Conservation (phyloP, 1,284 basidiomycete species). For the Peniophora sp. region DNA sequence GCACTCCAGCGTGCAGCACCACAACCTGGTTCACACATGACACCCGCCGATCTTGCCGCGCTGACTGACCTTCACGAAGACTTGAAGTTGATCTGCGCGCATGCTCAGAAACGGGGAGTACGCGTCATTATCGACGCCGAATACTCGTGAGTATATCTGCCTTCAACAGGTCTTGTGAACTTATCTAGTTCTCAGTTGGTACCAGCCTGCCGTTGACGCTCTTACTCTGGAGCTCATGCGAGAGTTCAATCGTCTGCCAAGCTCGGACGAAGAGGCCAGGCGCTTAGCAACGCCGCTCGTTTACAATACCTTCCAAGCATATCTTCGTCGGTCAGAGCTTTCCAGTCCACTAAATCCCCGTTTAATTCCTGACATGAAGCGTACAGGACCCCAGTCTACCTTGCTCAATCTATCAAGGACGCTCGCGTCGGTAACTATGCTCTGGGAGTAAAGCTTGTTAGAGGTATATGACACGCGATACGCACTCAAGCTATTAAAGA, state of each 20-base stretch:
- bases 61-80: conserved; percentile 55
- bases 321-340: conserved; percentile 55
- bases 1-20: conserved; percentile 23
- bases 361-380: conserved; percentile 4
- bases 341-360: not conserved
- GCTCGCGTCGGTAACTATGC: conserved; percentile 68
- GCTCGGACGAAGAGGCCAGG: conserved; percentile 9
- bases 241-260: conserved; percentile 61
- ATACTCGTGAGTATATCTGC: conserved; percentile 41
- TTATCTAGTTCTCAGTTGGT: conserved; percentile 43
- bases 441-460: conserved; percentile 90
- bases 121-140: conserved; percentile 79
- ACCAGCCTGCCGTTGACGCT: conserved; percentile 79
- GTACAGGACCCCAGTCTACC: conserved; percentile 57
- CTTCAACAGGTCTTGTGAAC: not conserved
- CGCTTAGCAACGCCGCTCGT: conserved; percentile 49
- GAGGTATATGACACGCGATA: conserved; percentile 80
- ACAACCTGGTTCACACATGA: conserved; percentile 24
- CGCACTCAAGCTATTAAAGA: too few relatives aligned
- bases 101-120: conserved; percentile 52
- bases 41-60: conserved; percentile 45
- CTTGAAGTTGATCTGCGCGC: conserved; percentile 50
- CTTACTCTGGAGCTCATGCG: conserved; percentile 69
- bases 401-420: conserved; percentile 61
- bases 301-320: conserved; percentile 83